A percentile compares a stretch with the other conserved stretches of the same genome.
phyloP scores from a whole-genome alignment of 2,329 filamentous ascomycete species.

The Botrytis sinoallii region DNA sequence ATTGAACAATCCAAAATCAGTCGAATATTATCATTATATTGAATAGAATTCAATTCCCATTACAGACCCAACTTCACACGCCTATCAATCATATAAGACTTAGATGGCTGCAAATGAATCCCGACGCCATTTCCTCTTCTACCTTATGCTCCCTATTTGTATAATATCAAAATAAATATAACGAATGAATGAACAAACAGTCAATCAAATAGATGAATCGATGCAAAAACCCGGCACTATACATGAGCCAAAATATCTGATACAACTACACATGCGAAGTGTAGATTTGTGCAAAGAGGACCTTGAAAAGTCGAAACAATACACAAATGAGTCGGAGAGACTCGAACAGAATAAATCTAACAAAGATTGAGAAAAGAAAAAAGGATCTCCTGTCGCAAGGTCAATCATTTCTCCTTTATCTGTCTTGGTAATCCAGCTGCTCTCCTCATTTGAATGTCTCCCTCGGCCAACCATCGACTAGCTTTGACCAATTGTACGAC shows the following conservation, averaged over 20 bases:
- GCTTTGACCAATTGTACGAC: slow-evolving; percentile 92
- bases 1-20: neutral
- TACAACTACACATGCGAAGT: slow-evolving; percentile 15
- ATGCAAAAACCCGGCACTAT: slow-evolving; percentile 4
- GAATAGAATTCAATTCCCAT: neutral
- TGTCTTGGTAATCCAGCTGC: slow-evolving; percentile 52
- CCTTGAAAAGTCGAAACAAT: neutral
- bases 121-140: slow-evolving; percentile 7
- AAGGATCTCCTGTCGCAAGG: neutral
- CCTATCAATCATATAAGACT: slow-evolving; percentile 1
- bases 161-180: slow-evolving; percentile 4
- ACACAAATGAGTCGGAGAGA: slow-evolving; percentile 19
- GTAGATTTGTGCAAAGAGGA: slow-evolving; percentile 13
- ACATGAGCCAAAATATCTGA: slow-evolving; percentile 18
- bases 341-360: slow-evolving; percentile 12
- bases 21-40: slow-evolving; percentile 10
- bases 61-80: neutral
- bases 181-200: slow-evolving; percentile 2
- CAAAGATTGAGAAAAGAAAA: neutral
- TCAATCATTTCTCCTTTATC: slow-evolving; percentile 36
- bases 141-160: slow-evolving; percentile 14
- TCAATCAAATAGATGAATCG: neutral
- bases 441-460: slow-evolving; percentile 68
- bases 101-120: slow-evolving; percentile 1
- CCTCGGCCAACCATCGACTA: slow-evolving; percentile 86